phyloP scores from a whole-genome alignment of 2,329 filamentous ascomycete species.

The Trichoderma koningii region DNA sequence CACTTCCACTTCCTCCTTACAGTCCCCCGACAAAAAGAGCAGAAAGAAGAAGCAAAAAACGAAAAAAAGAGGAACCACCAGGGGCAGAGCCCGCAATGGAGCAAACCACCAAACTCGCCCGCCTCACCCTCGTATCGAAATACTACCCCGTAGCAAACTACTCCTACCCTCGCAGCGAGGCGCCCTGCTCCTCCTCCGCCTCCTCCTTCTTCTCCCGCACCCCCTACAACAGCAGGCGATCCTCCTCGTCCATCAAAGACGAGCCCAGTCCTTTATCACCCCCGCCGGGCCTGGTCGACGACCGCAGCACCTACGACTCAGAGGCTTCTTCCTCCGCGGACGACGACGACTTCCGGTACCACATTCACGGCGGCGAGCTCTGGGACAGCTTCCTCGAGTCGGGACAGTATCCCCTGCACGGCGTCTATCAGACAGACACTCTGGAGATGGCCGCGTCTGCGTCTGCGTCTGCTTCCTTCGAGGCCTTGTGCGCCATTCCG shows the following conservation, averaged over 20 bases:
- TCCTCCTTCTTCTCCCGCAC: slow-evolving; percentile 18
- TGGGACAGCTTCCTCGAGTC: slow-evolving; percentile 56
- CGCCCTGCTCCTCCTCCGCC: neutral
- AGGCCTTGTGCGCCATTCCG: neutral
- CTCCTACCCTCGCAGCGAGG: slow-evolving; percentile 42
- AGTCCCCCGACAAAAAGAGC: neutral
- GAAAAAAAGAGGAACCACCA: no score
- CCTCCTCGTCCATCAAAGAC: neutral
- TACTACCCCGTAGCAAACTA: slow-evolving; percentile 46
- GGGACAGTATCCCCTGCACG: neutral
- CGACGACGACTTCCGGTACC: slow-evolving; percentile 55
- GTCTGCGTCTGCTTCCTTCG: neutral
- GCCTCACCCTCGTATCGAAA: slow-evolving; percentile 45
- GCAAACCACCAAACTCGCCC: slow-evolving; percentile 40
- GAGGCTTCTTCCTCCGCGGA: slow-evolving; percentile 49
- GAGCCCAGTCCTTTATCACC: slow-evolving; percentile 45
- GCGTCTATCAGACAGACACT: slow-evolving; percentile 5
- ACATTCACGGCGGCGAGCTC: slow-evolving; percentile 47
- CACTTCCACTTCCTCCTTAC: neutral
- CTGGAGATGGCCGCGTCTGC: neutral
- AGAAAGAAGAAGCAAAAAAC: neutral
- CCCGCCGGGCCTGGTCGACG: slow-evolving; percentile 53
- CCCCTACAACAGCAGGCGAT: slow-evolving; percentile 11
- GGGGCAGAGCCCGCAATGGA: slow-evolving; percentile 38
- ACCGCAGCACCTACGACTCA: slow-evolving; percentile 48